phyloP scores from a whole-genome alignment of 1,284 basidiomycete genomes.

The Blastosporella zonata region DNA sequence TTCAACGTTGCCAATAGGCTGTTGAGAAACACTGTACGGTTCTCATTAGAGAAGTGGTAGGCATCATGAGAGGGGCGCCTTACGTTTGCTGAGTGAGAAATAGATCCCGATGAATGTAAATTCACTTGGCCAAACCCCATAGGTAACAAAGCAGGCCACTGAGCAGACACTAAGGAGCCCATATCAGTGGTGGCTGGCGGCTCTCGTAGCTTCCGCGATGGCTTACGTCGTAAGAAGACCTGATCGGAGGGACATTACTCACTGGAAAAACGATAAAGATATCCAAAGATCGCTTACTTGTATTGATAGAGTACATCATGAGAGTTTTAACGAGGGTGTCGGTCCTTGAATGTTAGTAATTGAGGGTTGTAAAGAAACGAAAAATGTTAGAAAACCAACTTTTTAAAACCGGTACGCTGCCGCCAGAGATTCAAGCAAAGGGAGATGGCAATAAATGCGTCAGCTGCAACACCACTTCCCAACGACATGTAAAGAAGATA shows the following conservation, averaged over 20 bases:
- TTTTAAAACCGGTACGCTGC: slow-evolving; percentile 27
- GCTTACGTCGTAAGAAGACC: slow-evolving; percentile 14
- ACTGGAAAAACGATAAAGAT: not conserved
- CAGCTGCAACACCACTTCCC: slow-evolving; percentile 23
- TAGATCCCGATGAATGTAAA: slow-evolving; percentile 30
- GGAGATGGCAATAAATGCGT: slow-evolving; percentile 25
- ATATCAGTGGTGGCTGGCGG: not conserved
- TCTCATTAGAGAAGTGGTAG: not conserved
- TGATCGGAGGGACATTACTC: not conserved
- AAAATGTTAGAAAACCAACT: slow-evolving; percentile 12
- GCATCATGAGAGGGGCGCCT: not conserved
- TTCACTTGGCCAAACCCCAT: slow-evolving; percentile 27
- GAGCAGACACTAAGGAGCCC: slow-evolving; percentile 21
- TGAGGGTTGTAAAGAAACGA: not conserved
- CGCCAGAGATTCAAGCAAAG: slow-evolving; percentile 25
- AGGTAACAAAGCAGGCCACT: slow-evolving; percentile 29
- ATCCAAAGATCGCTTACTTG: slow-evolving; percentile 18
- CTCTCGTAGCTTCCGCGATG: not conserved
- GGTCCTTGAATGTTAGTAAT: slow-evolving; percentile 8
- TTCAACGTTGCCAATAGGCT: slow-evolving; percentile 29
- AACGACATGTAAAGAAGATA: slow-evolving; percentile 24
- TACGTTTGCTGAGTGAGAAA: slow-evolving; percentile 29
- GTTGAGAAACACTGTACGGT: slow-evolving; percentile 27
- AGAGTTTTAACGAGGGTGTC: slow-evolving; percentile 26
- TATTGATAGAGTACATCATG: slow-evolving; percentile 29